Conservation (phyloP, 768 basidiomycete genomes). For the Lactifluus piperatus region DNA sequence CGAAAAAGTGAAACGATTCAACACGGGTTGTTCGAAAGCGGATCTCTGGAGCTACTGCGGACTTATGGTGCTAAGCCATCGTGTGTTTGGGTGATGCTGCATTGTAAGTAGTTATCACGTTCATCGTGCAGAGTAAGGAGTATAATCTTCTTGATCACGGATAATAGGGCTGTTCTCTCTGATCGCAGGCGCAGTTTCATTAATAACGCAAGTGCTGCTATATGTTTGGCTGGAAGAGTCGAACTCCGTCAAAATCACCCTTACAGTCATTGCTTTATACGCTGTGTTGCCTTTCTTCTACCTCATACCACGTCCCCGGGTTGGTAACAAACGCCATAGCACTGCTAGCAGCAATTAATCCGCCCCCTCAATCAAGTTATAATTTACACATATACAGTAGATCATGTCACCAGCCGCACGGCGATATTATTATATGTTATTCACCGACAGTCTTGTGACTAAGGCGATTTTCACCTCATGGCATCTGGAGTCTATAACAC, state of each 20-base stretch:
- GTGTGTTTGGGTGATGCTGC: slow-evolving; percentile 16
- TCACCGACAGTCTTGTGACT: background rate
- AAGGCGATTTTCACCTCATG: background rate
- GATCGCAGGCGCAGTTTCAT: background rate
- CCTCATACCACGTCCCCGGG: background rate
- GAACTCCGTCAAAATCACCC: slow-evolving; percentile 4
- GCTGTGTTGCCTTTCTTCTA: slow-evolving; percentile 6
- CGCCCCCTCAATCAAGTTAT: background rate
- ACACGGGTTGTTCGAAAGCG: slow-evolving; percentile 13
- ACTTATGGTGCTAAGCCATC: slow-evolving; percentile 13
- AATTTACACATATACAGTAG: no score
- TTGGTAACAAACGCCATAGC: background rate
- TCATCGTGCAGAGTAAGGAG: background rate
- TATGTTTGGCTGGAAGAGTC: slow-evolving; percentile 16
- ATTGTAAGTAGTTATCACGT: slow-evolving; percentile 6
- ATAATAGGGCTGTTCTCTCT: slow-evolving; percentile 13
- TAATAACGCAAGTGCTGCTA: slow-evolving; percentile 4
- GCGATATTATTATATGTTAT: background rate
- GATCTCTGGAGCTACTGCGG: slow-evolving; percentile 4
- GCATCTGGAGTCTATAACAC: background rate
- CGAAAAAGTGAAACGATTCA: slow-evolving; percentile 4
- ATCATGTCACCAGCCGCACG: background rate
- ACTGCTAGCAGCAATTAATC: background rate
- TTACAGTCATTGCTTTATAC: slow-evolving; percentile 7
- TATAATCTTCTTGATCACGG: background rate